phyloP scores from a whole-genome alignment of 129 eudicot species.

The Artemisia annua region DNA sequence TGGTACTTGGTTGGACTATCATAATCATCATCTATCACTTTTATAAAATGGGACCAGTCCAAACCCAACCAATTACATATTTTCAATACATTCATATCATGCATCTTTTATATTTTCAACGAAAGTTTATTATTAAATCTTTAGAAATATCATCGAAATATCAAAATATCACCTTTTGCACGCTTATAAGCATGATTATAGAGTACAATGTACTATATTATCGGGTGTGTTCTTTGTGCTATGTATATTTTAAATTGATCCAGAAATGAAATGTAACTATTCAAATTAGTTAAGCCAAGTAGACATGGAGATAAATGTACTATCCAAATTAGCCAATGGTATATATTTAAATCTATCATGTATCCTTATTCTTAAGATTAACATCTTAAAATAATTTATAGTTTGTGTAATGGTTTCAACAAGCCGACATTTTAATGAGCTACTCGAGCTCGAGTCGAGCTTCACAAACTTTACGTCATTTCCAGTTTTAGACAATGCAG shows the following conservation, averaged over 20 bases:
- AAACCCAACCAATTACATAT: constrained; percentile 3
- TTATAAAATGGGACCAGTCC: constrained; percentile 19
- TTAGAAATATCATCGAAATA: not conserved
- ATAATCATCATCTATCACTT: constrained; percentile 27
- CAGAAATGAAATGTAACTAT: not conserved
- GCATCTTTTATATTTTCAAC: constrained; percentile 12
- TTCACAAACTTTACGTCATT: too few relatives aligned
- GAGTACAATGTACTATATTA: not conserved
- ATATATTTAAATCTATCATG: not conserved
- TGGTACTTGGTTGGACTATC: constrained; percentile 35
- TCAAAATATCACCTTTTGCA: not conserved
- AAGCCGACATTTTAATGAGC: too few relatives aligned
- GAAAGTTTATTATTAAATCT: not conserved
- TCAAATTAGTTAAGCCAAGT: not conserved
- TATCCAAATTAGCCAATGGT: not conserved
- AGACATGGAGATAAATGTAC: not conserved
- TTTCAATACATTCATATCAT: not conserved
- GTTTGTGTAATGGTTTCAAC: too few relatives aligned
- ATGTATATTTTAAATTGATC: not conserved
- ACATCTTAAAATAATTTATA: too few relatives aligned
- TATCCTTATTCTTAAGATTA: not conserved
- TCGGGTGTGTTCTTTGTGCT: too few relatives aligned
- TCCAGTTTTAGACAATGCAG: too few relatives aligned
- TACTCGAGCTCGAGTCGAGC: too few relatives aligned
- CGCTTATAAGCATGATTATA: not conserved